Conservation (phyloP, 208 protist species). For the Strigomonas culicis region DNA sequence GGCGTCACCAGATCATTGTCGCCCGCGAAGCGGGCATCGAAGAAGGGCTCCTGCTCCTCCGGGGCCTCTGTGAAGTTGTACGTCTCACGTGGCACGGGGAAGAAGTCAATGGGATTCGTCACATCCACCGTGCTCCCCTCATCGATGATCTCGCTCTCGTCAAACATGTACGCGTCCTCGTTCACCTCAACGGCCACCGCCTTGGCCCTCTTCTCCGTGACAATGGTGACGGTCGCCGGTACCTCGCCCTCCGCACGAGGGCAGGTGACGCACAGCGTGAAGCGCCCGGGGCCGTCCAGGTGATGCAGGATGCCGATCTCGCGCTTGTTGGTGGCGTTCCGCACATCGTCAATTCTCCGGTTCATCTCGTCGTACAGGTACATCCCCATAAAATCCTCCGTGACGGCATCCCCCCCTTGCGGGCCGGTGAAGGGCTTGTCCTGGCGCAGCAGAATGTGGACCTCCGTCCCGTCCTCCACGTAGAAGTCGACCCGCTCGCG, state of each 20-base stretch:
- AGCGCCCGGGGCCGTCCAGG: slow-evolving; percentile 44
- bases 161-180: slow-evolving; percentile 52
- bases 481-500: slow-evolving; percentile 77
- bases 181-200: slow-evolving; percentile 51
- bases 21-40: slow-evolving; percentile 41
- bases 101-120: slow-evolving; percentile 47
- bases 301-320: slow-evolving; percentile 73
- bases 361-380: slow-evolving; percentile 76
- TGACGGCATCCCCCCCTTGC: slow-evolving; percentile 61
- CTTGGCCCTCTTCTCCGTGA: slow-evolving; percentile 27
- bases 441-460: slow-evolving; percentile 72
- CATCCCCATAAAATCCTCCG: slow-evolving; percentile 71
- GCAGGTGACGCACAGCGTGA: slow-evolving; percentile 70
- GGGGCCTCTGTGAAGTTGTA: slow-evolving; percentile 23
- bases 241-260: slow-evolving; percentile 51
- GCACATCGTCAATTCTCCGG: slow-evolving; percentile 46
- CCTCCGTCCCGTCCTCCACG: slow-evolving; percentile 57
- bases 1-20: slow-evolving; percentile 36
- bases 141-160: slow-evolving; percentile 69
- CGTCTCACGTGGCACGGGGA: slow-evolving; percentile 24
- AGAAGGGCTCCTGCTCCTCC: slow-evolving; percentile 45
- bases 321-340: slow-evolving; percentile 75
- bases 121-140: slow-evolving; percentile 38
- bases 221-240: slow-evolving; percentile 43
- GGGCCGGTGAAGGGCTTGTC: slow-evolving; percentile 41